Conservation (phyloP, 73 alveolate genomes). For the Paramecium primaurelia region DNA sequence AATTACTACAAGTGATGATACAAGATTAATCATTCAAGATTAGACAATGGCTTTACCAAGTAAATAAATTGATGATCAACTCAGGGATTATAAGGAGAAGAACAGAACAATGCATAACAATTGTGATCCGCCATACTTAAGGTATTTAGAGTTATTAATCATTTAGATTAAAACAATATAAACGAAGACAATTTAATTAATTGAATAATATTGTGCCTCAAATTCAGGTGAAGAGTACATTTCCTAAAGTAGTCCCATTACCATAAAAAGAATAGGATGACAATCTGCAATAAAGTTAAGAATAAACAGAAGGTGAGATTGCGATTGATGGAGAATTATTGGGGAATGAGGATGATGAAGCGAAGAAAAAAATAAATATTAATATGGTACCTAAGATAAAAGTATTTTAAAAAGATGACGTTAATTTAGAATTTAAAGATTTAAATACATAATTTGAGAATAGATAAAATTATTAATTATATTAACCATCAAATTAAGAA, state of each 20-base stretch:
- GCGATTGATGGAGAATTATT: not conserved
- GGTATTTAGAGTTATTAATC: not conserved
- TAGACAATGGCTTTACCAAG: not conserved
- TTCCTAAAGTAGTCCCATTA: not conserved
- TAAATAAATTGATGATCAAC: not conserved
- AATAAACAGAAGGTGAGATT: not conserved
- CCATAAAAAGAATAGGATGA: not conserved
- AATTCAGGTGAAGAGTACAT: not conserved
- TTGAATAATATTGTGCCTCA: not conserved
- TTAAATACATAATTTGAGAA: not conserved
- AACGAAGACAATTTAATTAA: not conserved
- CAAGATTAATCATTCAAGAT: not conserved
- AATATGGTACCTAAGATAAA: not conserved
- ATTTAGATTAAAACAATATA: not conserved
- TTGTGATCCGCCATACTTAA: constrained; percentile 44
- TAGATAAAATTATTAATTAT: not conserved
- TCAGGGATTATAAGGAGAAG: constrained; percentile 28
- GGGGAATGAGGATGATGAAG: not conserved
- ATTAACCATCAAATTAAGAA: constrained; percentile 48
- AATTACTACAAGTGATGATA: not conserved
- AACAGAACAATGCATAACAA: constrained; percentile 47
- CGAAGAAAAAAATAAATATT: not conserved
- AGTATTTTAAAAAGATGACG: not conserved
- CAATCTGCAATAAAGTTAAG: not conserved
- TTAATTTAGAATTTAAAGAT: not conserved